Conservation (phyloP, 805 yeast species). For the Saccharomycopsis fibuligera region DNA sequence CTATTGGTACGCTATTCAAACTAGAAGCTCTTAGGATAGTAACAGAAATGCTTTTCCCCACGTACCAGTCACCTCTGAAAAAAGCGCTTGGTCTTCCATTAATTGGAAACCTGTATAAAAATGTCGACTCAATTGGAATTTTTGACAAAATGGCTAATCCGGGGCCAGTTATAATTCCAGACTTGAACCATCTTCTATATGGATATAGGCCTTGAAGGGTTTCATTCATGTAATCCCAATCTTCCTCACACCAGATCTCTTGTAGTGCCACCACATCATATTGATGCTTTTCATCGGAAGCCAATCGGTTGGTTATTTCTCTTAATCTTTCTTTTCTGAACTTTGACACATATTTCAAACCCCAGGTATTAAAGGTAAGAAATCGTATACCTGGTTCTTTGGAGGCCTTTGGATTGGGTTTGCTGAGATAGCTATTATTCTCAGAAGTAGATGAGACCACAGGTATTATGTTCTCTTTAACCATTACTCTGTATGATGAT, state of each 20-base stretch:
- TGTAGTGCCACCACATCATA: slow-evolving; percentile 91
- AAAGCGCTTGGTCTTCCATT: slow-evolving; percentile 94
- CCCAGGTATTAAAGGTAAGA: slow-evolving; percentile 81
- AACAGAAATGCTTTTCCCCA: slow-evolving; percentile 83
- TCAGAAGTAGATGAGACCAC: no score
- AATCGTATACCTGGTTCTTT: slow-evolving; percentile 43
- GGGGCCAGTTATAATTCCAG: slow-evolving; percentile 90
- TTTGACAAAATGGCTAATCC: slow-evolving; percentile 83
- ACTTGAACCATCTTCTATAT: slow-evolving; percentile 59
- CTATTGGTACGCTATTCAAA: slow-evolving; percentile 50
- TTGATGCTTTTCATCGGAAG: slow-evolving; percentile 31
- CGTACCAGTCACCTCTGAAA: slow-evolving; percentile 94
- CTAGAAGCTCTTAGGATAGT: slow-evolving; percentile 53
- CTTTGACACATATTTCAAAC: slow-evolving; percentile 79
- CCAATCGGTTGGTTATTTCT: slow-evolving; percentile 68
- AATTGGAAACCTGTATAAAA: slow-evolving; percentile 78
- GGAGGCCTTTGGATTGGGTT: no score
- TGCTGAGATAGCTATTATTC: no score
- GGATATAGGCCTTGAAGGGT: slow-evolving; percentile 47
- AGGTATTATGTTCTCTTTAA: no score
- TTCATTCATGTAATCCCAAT: slow-evolving; percentile 60
- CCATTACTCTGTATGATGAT: no score
- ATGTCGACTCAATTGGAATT: slow-evolving; percentile 74
- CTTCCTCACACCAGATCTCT: slow-evolving; percentile 86
- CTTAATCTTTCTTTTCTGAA: slow-evolving; percentile 53